Evolutionary conservation across 2,329 filamentous ascomycete genomes (phyloP).

Genomic region (Cladosporium sp.): DNA sequence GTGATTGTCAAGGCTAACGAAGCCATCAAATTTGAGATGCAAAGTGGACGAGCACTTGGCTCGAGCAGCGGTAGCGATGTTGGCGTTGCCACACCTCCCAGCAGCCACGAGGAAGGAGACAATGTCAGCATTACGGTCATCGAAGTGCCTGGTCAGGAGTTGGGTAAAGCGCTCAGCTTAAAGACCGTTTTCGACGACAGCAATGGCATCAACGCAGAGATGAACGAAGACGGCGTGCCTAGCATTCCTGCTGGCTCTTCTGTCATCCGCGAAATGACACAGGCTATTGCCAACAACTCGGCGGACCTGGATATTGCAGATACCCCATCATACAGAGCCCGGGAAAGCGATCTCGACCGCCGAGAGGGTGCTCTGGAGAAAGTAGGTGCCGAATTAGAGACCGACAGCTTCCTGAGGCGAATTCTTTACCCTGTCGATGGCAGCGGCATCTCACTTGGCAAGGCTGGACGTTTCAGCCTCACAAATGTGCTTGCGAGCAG

Average conservation of each 20-base stretch:
- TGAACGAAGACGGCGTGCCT: constrained; percentile 92
- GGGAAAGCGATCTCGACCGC: constrained; percentile 75
- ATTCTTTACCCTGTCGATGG: constrained; percentile 74
- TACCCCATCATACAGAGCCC: constrained; percentile 64
- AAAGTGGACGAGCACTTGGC: constrained; percentile 60
- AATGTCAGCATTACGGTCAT: constrained; percentile 86
- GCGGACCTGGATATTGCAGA: constrained; percentile 73
- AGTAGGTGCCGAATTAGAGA: constrained; percentile 74
- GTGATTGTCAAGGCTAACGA: constrained; percentile 85
- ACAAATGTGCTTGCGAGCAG: constrained; percentile 71
- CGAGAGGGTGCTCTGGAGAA: constrained; percentile 82
- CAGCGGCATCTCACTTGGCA: constrained; percentile 76
- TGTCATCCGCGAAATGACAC: constrained; percentile 80
- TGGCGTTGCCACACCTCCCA: constrained; percentile 60
- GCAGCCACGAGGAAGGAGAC: constrained; percentile 64
- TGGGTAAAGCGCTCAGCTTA: constrained; percentile 86
- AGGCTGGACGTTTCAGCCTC: constrained; percentile 74
- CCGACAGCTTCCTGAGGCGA: constrained; percentile 76
- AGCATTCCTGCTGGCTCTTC: constrained; percentile 71
- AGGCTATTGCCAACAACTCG: constrained; percentile 70
- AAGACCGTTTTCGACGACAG: constrained; percentile 88
- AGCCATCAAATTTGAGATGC: constrained; percentile 73
- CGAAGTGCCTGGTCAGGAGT: constrained; percentile 72
- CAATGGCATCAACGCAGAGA: constrained; percentile 91
- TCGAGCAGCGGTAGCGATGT: constrained; percentile 62